Base-by-base conservation (phyloP, 352 stramenopile genomes). In the Pythium utonaiense region DNA sequence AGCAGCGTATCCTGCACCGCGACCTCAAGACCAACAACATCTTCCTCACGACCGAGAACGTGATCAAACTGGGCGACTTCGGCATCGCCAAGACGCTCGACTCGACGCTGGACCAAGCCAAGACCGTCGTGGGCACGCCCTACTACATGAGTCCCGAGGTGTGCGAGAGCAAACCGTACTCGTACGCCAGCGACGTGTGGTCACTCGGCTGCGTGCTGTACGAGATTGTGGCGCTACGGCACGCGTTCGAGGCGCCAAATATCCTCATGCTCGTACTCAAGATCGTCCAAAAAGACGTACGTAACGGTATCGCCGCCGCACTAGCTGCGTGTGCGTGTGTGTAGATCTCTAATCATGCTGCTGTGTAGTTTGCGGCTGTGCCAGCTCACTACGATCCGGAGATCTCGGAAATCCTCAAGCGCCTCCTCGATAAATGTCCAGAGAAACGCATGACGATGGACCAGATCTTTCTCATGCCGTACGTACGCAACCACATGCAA, bases 21-120 rank as follows among this genome's bases (percentile, higher is more conserved):
- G 94, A 98, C 63, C 77, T 98, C 42, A 98, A 98, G 71, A 96
- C 94, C 25, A 96, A 95, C 67, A 98, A 98, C 72, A 86, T 96
- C 51, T 96, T 96, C 64, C 56, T 96, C 14, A 93, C 85, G 34
- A 87, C 62, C 0, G 70, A 88, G 36, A 91, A 96, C 53, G 78
- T 91, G 17, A 83, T 97, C 42, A 97, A 98, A 40, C 72, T 98
- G 19, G 93, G 93, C 17, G 94, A 98, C 64, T 96, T 98, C 53
- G 93, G 93, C 58, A 98, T 98, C 66, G 90, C 88, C 42, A 88
- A 88, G 70, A 90, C 83, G 45, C 66, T 93, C 36, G 75, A 92
- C 55, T 91, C 84, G 19, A 93, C 82, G 8, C 70, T 92, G 50
- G 82, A 93, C 64, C 82, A 97, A 47, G 91, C 91, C 10, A 81